These are phyloP conservation scores for Citrus reticulata DNA, from an alignment of 345 rosid genomes.

Conservation along the genomic window DNA sequence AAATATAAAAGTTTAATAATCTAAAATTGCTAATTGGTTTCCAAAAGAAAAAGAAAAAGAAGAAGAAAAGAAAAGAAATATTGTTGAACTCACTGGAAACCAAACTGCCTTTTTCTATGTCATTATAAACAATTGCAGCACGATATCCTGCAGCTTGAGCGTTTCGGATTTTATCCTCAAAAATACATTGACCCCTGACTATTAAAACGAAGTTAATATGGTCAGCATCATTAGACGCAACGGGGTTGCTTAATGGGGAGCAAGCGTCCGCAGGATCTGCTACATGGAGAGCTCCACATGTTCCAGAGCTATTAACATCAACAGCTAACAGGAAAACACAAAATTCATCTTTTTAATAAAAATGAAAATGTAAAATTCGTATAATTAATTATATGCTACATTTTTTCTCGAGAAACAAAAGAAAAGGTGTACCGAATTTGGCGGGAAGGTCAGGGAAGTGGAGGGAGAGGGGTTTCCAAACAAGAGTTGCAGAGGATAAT, in stretches of 20 bases:
- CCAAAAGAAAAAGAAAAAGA: background rate
- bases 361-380: background rate
- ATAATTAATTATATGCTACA: background rate
- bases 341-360: background rate
- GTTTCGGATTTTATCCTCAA: slow-evolving; percentile 54
- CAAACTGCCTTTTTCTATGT: slow-evolving; percentile 43
- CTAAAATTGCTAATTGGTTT: background rate
- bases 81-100: slow-evolving; percentile 46
- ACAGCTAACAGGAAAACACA: slow-evolving; percentile 29
- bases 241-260: slow-evolving; percentile 32
- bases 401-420: slow-evolving; percentile 20
- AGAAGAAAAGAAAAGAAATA: background rate
- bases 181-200: slow-evolving; percentile 58
- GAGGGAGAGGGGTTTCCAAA: slow-evolving; percentile 43
- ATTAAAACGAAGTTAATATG: slow-evolving; percentile 41
- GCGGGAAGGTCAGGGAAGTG: slow-evolving; percentile 72
- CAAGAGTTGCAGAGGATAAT: slow-evolving; percentile 37
- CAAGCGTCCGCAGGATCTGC: slow-evolving; percentile 65
- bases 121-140: slow-evolving; percentile 62
- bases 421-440: slow-evolving; percentile 46
- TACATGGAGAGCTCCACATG: slow-evolving; percentile 59
- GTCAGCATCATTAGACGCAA: slow-evolving; percentile 28
- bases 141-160: slow-evolving; percentile 52
- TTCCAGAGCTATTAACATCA: slow-evolving; percentile 28
- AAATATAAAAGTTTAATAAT: background rate